phyloP scores from a whole-genome alignment of 2,329 filamentous ascomycete genomes.

The Alternaria angustiovoidea region DNA sequence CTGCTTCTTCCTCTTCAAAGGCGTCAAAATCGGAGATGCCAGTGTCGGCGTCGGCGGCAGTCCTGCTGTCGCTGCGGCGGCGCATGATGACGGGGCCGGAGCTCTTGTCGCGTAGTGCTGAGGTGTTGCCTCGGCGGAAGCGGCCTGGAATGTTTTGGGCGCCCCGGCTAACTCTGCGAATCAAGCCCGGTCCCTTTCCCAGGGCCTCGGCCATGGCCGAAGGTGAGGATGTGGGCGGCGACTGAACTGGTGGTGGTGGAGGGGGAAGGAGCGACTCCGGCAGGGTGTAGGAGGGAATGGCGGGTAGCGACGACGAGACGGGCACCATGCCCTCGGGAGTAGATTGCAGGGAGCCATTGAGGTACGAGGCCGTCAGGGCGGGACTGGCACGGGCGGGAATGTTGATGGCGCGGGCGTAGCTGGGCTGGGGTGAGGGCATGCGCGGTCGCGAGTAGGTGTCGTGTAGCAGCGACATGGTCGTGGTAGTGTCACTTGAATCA shows the following conservation, averaged over 20 bases:
- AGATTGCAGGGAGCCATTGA: conserved; percentile 70
- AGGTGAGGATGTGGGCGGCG: conserved; percentile 51
- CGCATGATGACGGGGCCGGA: conserved; percentile 88
- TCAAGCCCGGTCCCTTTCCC: conserved; percentile 71
- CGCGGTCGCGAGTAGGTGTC: conserved; percentile 40
- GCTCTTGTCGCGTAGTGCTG: conserved; percentile 80
- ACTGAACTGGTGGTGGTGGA: conserved; percentile 48
- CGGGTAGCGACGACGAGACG: conserved; percentile 58
- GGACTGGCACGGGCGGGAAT: conserved; percentile 53
- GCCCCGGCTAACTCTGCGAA: conserved; percentile 84
- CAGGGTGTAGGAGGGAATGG: conserved; percentile 67
- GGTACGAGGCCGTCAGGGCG: conserved; percentile 45
- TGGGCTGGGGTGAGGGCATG: conserved; percentile 46
- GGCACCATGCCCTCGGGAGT: conserved; percentile 71
- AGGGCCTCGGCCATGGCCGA: conserved; percentile 71
- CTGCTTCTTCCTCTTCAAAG: conserved; percentile 60
- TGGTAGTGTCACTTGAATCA: conserved; percentile 18
- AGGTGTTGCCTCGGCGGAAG: conserved; percentile 79
- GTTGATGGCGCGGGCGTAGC: conserved; percentile 44
- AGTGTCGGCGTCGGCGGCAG: conserved; percentile 61
- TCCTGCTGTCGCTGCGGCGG: conserved; percentile 88
- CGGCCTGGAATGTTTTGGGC: conserved; percentile 74
- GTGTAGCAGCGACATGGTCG: conserved; percentile 39
- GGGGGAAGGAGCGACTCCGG: conserved; percentile 74
- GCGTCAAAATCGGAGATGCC: conserved; percentile 61